Conservation (phyloP, 192 early-diverging fungal genomes). For the Gonapodya prolifera region DNA sequence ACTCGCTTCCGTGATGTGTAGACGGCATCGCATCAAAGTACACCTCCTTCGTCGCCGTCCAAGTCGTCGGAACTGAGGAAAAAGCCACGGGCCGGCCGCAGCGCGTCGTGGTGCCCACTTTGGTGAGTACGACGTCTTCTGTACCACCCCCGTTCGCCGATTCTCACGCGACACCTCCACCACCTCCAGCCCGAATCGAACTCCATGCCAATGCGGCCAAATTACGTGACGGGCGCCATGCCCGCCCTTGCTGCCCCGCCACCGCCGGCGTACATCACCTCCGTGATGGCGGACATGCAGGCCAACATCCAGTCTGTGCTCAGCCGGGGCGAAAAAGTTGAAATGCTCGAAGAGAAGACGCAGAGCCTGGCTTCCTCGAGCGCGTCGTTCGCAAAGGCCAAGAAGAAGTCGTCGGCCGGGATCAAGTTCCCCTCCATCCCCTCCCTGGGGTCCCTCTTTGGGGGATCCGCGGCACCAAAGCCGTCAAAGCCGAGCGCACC, state of each 20-base stretch:
- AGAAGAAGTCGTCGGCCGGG: neutral
- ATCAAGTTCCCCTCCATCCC: neutral
- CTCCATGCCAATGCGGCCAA: neutral
- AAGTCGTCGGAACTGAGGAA: neutral
- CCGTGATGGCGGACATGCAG: neutral
- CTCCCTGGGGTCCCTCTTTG: neutral
- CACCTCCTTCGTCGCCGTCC: neutral
- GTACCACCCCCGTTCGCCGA: neutral
- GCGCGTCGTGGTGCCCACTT: neutral
- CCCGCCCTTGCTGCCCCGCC: neutral
- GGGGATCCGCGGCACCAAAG: neutral
- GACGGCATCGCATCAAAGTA: neutral
- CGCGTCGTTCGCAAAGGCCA: neutral
- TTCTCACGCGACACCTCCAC: neutral
- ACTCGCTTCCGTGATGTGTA: neutral
- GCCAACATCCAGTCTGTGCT: neutral
- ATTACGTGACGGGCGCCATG: too few relatives aligned
- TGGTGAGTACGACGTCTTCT: neutral
- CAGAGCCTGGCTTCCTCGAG: neutral
- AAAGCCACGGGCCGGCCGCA: neutral
- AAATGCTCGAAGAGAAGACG: neutral
- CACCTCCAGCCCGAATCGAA: neutral
- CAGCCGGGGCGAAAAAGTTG: neutral
- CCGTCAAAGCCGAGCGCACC: neutral
- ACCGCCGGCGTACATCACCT: neutral